A percentile compares a stretch with the other conserved stretches of the same genome.
Conservation (phyloP, 1,139 yeast genomes). For the Diutina pseudorugosa region DNA sequence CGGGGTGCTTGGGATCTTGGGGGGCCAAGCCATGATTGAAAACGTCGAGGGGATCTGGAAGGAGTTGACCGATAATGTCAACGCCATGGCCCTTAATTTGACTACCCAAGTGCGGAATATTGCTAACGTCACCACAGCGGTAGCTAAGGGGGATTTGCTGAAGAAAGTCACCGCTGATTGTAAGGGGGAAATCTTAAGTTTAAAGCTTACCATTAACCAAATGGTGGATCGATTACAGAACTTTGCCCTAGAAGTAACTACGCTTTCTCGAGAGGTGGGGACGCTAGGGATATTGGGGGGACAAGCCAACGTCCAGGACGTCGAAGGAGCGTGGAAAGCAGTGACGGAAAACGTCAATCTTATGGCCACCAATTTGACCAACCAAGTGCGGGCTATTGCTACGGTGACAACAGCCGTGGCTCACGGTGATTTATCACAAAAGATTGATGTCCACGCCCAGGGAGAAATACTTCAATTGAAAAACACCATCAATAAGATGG, state of each 20-base stretch:
- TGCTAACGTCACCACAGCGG: slow-evolving; percentile 86
- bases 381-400: slow-evolving; percentile 82
- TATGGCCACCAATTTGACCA: slow-evolving; percentile 83
- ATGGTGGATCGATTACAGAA: slow-evolving; percentile 85
- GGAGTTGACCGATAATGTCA: slow-evolving; percentile 78
- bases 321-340: slow-evolving; percentile 90
- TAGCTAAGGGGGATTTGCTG: slow-evolving; percentile 79
- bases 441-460: slow-evolving; percentile 82
- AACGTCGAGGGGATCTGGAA: slow-evolving; percentile 87
- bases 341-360: slow-evolving; percentile 81
- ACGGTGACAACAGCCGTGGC: slow-evolving; percentile 90
- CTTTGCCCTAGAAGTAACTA: slow-evolving; percentile 82
- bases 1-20: slow-evolving; percentile 78
- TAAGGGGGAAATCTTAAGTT: slow-evolving; percentile 75
- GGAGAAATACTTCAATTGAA: slow-evolving; percentile 74
- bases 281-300: slow-evolving; percentile 86
- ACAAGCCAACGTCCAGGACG: slow-evolving; percentile 85
- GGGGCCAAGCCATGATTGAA: slow-evolving; percentile 79
- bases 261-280: slow-evolving; percentile 80
- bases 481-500: slow-evolving; percentile 81
- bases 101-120: slow-evolving; percentile 84
- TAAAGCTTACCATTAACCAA: slow-evolving; percentile 65
- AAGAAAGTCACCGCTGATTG: slow-evolving; percentile 84
- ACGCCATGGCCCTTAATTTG: slow-evolving; percentile 81
- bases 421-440: slow-evolving; percentile 79